Evolutionary conservation across 2,329 filamentous ascomycete genomes (phyloP), one percentile per base, ranked within the genome.

Genomic region (Ophioceras dolichostomum): DNA sequence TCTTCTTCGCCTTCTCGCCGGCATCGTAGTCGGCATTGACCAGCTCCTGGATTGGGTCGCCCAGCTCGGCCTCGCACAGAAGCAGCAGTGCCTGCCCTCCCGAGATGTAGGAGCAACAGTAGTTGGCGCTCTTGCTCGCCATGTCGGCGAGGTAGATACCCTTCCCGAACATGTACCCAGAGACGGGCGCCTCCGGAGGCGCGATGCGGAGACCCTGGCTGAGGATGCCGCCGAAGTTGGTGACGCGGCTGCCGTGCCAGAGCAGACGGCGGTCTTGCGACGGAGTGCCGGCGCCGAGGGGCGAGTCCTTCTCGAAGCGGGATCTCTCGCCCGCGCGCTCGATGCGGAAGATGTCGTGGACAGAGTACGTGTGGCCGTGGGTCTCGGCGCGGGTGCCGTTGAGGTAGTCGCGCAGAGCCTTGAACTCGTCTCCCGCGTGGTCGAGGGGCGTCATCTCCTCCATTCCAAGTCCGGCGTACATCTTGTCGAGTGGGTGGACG

Each of bases 201-300:
- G 87, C 87, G 45, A 94, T 94, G n/a, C 85, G 81, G 6, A 94
- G 70, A 45, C 87, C 87, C 56, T 94, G 84, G 40, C 77, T 82
- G 30, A 94, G 72, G 41, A 94, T 94, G 51, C 86, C 87, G 50
- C 81, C 85, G 46, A 79, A 94, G 55, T 94, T 94, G 37, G 83
- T 91, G 22, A 69, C 72, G 24, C 85, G 77, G 13, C 83, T 88
- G 13, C 87, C 86, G 53, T 94, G 87, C 87, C 87, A 94, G 3
- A 94, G 68, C 2, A 94, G 73, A 14, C 83, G 76, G 18, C 81
- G 74, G 52, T 91, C 73, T 34, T 67, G 60, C 9, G 66, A 53
- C 34, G 68, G 49, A 2, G 62, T 67, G 17, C 70, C 56, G 41
- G 67, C 36, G 10, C 5, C 19, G 18, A 31, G 8, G 5, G 13